Conservation (phyloP, 257 asterid genomes). For the Thymus quinquecostatus region DNA sequence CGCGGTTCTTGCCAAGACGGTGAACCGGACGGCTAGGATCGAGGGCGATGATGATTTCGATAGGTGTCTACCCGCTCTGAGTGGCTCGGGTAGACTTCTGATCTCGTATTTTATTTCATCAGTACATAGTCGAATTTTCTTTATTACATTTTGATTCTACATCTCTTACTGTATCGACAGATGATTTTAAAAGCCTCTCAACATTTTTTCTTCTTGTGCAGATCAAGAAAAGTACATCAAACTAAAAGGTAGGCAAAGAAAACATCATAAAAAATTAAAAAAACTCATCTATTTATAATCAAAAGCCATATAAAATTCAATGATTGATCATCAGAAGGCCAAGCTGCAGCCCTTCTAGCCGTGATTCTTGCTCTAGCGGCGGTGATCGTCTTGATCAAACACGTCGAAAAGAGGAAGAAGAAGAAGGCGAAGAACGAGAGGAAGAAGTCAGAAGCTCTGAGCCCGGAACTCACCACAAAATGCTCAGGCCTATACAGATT, state of each 20-base stretch:
- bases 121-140: too few species aligned
- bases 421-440: conserved; percentile 34
- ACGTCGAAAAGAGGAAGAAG: conserved; percentile 38
- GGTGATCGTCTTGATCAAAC: conserved; percentile 32
- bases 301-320: too few species aligned
- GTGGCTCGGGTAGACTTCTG: not conserved
- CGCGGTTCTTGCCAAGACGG: conserved; percentile 41
- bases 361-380: conserved; percentile 18
- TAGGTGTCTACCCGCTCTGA: conserved; percentile 16
- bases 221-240: conserved; percentile 51
- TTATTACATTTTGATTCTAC: too few species aligned
- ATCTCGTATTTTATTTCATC: not conserved
- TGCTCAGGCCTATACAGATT: conserved; percentile 64
- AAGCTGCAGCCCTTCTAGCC: conserved; percentile 48
- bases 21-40: conserved; percentile 26
- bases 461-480: conserved; percentile 34
- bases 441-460: conserved; percentile 32
- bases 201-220: conserved; percentile 26
- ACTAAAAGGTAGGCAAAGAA: conserved; percentile 47
- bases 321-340: conserved; percentile 27
- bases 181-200: too few species aligned
- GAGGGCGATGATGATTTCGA: conserved; percentile 35
- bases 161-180: too few species aligned
- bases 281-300: not conserved
- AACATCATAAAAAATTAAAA: too few species aligned